These are phyloP conservation scores for Cryptosporidium meleagridis DNA, from an alignment of 169 alveolate genomes.

Conservation along the genomic window DNA sequence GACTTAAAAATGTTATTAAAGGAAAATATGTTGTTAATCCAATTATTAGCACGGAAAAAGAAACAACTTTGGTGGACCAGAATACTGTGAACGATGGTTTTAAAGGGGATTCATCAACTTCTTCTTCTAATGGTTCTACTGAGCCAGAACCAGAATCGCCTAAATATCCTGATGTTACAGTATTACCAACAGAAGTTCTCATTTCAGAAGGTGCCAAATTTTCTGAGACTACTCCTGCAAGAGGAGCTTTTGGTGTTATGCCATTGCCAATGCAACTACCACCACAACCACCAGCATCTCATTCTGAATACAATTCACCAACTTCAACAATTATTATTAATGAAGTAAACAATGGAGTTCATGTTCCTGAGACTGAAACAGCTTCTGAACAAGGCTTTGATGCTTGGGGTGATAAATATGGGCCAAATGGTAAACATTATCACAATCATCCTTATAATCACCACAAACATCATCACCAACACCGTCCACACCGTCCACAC, in stretches of 20 bases:
- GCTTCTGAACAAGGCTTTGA: not conserved
- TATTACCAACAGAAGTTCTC: not conserved
- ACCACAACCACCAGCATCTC: not conserved
- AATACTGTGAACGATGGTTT: not conserved
- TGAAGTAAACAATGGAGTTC: not conserved
- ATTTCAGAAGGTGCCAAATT: not conserved
- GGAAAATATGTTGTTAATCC: conserved; percentile 22
- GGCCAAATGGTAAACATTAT: not conserved
- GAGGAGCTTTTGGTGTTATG: not conserved
- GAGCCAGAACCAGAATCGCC: not conserved
- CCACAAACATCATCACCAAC: conserved; percentile 5
- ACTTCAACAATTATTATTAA: not conserved
- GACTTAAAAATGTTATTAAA: conserved; percentile 5
- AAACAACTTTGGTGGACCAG: not conserved
- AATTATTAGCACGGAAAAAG: not conserved
- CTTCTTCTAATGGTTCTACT: not conserved
- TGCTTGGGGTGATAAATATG: not conserved
- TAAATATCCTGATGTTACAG: not conserved
- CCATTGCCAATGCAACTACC: not conserved
- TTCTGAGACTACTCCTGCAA: not conserved
- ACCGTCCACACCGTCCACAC: not conserved
- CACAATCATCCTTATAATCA: not conserved
- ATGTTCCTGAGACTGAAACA: not conserved
- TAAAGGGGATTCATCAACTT: not conserved
- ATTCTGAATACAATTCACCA: not conserved